phyloP scores from a whole-genome alignment of 2,329 filamentous ascomycete genomes.

The Cercospora janseana region DNA sequence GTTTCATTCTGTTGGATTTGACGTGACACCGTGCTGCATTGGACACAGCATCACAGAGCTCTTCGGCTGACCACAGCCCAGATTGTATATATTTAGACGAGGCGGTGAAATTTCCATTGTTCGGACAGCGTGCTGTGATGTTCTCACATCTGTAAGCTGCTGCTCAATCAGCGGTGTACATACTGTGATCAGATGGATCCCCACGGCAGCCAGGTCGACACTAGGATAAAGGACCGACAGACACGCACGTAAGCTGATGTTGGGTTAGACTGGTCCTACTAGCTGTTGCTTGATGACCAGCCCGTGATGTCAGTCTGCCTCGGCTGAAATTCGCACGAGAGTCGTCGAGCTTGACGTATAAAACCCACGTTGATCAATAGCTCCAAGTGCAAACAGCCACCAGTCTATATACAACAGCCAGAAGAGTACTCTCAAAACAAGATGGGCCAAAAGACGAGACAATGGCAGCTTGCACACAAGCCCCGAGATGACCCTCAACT shows the following conservation, averaged over 20 bases:
- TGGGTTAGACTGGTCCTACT: too few relatives aligned
- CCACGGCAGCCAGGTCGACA: not conserved
- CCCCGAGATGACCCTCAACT: conserved; percentile 41
- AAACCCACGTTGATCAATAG: not conserved
- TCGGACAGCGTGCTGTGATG: not conserved
- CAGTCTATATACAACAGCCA: not conserved
- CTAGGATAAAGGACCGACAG: not conserved
- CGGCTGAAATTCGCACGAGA: conserved; percentile 13
- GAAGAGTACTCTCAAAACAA: conserved; percentile 34
- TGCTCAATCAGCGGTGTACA: too few relatives aligned
- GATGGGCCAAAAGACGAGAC: conserved; percentile 54
- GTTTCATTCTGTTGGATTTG: not conserved
- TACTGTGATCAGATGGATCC: too few relatives aligned
- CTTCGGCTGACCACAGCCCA: conserved; percentile 1
- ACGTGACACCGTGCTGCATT: not conserved
- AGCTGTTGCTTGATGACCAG: too few relatives aligned
- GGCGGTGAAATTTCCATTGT: not conserved
- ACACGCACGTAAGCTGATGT: too few relatives aligned
- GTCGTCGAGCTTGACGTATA: not conserved
- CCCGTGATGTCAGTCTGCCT: conserved; percentile 8
- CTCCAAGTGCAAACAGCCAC: not conserved
- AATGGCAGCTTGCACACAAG: conserved; percentile 47
- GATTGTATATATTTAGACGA: conserved; percentile 14
- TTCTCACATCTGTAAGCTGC: too few relatives aligned
- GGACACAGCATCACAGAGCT: not conserved